Conservation (phyloP, 1,139 yeast genomes). For the Trichomonascaceae sp. region DNA sequence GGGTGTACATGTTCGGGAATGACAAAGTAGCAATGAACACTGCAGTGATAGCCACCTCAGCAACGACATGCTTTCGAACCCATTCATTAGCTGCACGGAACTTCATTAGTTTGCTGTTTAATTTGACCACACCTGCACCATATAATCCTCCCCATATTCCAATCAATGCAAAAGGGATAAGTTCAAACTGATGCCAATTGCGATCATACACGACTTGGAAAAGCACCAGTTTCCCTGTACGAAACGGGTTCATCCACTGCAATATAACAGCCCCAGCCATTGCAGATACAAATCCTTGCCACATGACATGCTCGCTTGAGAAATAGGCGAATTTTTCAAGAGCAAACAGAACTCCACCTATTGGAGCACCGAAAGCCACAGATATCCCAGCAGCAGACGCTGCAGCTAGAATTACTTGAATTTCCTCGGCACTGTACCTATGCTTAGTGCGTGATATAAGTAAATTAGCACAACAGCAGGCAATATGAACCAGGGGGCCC, state of each 20-base stretch:
- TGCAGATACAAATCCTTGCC: constrained; percentile 78
- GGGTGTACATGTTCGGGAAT: constrained; percentile 51
- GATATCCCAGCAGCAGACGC: constrained; percentile 93
- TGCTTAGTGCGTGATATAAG: constrained; percentile 34
- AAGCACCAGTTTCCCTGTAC: constrained; percentile 50
- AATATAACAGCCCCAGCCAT: constrained; percentile 65
- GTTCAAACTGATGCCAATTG: constrained; percentile 67
- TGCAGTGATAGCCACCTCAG: constrained; percentile 48
- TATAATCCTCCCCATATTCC: constrained; percentile 66
- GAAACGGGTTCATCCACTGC: constrained; percentile 56
- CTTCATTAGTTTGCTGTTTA: constrained; percentile 43
- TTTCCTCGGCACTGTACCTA: constrained; percentile 28
- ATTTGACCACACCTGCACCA: constrained; percentile 49
- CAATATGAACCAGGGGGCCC: constrained; percentile 87
- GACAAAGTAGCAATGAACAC: constrained; percentile 47
- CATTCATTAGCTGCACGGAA: constrained; percentile 27
- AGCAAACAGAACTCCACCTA: constrained; percentile 88
- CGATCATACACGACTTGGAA: constrained; percentile 64
- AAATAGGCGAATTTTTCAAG: constrained; percentile 66
- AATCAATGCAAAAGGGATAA: constrained; percentile 58
- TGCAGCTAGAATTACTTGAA: constrained; percentile 64
- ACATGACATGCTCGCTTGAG: constrained; percentile 60
- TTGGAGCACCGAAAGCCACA: constrained; percentile 90
- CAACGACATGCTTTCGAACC: constrained; percentile 21
- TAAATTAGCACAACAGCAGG: constrained; percentile 58